phyloP scores from a whole-genome alignment of 2,329 filamentous ascomycete species.

The Pseudohalonectria lignicola region DNA sequence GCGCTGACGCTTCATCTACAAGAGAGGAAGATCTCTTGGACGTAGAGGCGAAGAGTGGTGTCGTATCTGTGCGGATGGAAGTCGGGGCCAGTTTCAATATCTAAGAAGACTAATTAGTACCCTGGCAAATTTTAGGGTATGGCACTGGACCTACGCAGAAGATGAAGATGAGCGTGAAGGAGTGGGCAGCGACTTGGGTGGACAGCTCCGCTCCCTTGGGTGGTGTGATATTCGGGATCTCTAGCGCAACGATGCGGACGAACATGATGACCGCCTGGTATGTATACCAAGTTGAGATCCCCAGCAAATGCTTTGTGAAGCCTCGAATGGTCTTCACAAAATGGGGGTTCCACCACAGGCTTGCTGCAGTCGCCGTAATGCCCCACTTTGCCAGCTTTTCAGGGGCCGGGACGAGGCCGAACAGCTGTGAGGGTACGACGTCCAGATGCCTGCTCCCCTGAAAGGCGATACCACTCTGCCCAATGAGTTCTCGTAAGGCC shows the following conservation, averaged over 20 bases:
- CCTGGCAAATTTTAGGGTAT: too few relatives aligned
- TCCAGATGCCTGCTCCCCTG: not conserved
- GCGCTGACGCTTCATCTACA: too few relatives aligned
- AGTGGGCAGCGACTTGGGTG: conserved; percentile 41
- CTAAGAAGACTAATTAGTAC: too few relatives aligned
- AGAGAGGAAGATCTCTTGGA: conserved; percentile 12
- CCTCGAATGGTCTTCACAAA: conserved; percentile 50
- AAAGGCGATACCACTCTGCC: not conserved
- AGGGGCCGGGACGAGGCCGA: conserved; percentile 27
- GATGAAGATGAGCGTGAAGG: conserved; percentile 40
- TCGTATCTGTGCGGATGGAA: conserved; percentile 44
- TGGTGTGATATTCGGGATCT: conserved; percentile 26
- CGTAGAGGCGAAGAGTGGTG: conserved; percentile 34
- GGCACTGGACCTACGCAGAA: conserved; percentile 36
- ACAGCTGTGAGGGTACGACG: conserved; percentile 9
- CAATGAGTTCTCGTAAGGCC: conserved; percentile 16
- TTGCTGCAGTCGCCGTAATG: conserved; percentile 35
- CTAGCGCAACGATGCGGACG: conserved; percentile 40
- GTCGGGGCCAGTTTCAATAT: conserved; percentile 30
- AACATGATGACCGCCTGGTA: conserved; percentile 50
- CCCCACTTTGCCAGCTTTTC: conserved; percentile 33
- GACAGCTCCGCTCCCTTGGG: conserved; percentile 19
- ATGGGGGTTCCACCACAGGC: conserved; percentile 59
- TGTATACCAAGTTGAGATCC: conserved; percentile 54
- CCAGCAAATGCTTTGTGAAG: conserved; percentile 46